Conservation (phyloP, 1,284 basidiomycete genomes). For the Puccinia polysora region DNA sequence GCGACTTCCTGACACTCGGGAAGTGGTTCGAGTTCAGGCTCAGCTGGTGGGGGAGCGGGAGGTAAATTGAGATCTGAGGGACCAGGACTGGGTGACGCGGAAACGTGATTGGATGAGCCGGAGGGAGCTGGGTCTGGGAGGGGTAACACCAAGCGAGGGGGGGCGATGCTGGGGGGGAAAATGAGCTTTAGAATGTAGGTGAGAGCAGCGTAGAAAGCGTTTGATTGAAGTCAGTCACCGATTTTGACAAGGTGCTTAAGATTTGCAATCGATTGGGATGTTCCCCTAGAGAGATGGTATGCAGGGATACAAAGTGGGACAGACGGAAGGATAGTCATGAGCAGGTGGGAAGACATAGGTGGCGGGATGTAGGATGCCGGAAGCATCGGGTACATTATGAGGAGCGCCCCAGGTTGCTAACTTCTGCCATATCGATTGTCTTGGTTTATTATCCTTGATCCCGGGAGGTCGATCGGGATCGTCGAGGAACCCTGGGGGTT, state of each 20-base stretch:
- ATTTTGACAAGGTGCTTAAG: background rate
- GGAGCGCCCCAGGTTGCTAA: slow-evolving; percentile 32
- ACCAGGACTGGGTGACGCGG: slow-evolving; percentile 5
- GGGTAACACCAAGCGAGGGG: background rate
- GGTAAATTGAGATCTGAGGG: slow-evolving; percentile 7
- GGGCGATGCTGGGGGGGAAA: background rate
- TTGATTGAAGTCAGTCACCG: too few species aligned
- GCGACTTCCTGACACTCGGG: background rate
- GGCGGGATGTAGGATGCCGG: slow-evolving; percentile 4
- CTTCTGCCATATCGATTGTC: slow-evolving; percentile 33
- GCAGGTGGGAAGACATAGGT: slow-evolving; percentile 41
- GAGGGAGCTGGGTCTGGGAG: background rate
- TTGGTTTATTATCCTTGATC: background rate
- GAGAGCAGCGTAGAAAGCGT: too few species aligned
- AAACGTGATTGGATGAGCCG: background rate
- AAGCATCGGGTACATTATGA: slow-evolving; percentile 13
- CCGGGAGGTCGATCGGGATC: slow-evolving; percentile 25
- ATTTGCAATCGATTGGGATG: too few species aligned
- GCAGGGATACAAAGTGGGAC: background rate
- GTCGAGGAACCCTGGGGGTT: slow-evolving; percentile 25
- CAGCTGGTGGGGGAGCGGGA: background rate
- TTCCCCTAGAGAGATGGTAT: background rate
- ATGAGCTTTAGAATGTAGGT: too few species aligned
- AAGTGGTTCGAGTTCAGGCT: slow-evolving; percentile 15
- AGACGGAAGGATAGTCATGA: slow-evolving; percentile 38